These are phyloP conservation scores for Phytophthora vignae DNA, from an alignment of 352 stramenopile species.

Conservation along the genomic window DNA sequence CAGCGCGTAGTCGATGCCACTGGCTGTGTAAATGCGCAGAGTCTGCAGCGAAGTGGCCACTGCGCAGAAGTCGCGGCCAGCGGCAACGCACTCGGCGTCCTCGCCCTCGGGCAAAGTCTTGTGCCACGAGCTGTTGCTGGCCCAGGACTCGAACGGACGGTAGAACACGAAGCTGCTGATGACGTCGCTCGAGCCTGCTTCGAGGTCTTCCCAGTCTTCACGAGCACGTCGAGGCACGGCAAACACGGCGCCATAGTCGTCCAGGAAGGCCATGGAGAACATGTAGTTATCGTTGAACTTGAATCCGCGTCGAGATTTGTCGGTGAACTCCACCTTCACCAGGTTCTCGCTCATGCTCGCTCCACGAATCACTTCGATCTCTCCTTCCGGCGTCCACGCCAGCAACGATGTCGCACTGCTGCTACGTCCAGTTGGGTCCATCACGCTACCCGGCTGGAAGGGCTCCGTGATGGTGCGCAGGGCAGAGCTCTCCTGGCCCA, in stretches of 20 bases:
- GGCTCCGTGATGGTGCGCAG: constrained; percentile 57
- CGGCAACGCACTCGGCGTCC: constrained; percentile 77
- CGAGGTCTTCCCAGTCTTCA: constrained; percentile 73
- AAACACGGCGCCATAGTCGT: constrained; percentile 81
- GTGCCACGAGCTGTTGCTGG: constrained; percentile 84
- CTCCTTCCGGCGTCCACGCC: constrained; percentile 76
- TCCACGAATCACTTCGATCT: constrained; percentile 84
- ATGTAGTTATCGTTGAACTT: constrained; percentile 90
- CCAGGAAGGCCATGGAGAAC: constrained; percentile 80
- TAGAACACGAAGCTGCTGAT: constrained; percentile 85
- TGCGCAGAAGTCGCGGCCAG: constrained; percentile 70
- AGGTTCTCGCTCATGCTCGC: constrained; percentile 75
- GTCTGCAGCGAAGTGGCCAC: constrained; percentile 78
- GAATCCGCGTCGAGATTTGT: constrained; percentile 85
- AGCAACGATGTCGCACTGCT: constrained; percentile 56
- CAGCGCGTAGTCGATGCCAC: constrained; percentile 68
- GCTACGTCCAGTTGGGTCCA: constrained; percentile 42
- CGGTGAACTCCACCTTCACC: constrained; percentile 81
- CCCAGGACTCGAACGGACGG: constrained; percentile 86
- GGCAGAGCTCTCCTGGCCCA: constrained; percentile 17
- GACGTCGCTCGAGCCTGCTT: constrained; percentile 45
- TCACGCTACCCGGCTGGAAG: constrained; percentile 71
- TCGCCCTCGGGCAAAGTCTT: constrained; percentile 68
- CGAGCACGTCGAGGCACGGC: constrained; percentile 64
- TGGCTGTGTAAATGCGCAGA: constrained; percentile 78